phyloP scores from a whole-genome alignment of 805 yeast genomes.

The Candida tammaniensis region DNA sequence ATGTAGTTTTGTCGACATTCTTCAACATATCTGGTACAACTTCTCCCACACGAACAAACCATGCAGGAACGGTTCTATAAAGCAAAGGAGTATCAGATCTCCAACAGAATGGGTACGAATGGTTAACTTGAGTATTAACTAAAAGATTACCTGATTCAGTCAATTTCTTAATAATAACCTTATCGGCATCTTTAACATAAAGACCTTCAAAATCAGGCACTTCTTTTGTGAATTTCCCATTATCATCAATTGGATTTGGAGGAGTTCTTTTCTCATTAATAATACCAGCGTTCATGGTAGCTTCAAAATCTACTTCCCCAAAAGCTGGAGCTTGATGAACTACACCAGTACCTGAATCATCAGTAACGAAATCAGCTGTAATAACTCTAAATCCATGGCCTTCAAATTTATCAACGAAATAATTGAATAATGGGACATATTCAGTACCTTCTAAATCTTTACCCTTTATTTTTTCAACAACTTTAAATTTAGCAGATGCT shows the following conservation, averaged over 20 bases:
- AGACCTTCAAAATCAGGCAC: slow-evolving; percentile 75
- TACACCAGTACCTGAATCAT: slow-evolving; percentile 97
- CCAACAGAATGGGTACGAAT: slow-evolving; percentile 99
- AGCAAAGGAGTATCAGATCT: slow-evolving; percentile 97
- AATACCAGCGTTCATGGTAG: slow-evolving; percentile 72
- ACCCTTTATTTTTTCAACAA: slow-evolving; percentile 81
- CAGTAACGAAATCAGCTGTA: slow-evolving; percentile 79
- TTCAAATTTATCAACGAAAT: slow-evolving; percentile 70
- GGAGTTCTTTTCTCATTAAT: slow-evolving; percentile 66
- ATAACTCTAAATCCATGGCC: slow-evolving; percentile 82
- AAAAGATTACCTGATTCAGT: slow-evolving; percentile 75
- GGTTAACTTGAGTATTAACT: slow-evolving; percentile 79
- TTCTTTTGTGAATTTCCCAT: slow-evolving; percentile 76
- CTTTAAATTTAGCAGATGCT: slow-evolving; percentile 77
- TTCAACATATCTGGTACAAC: slow-evolving; percentile 85
- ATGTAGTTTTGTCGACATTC: slow-evolving; percentile 80
- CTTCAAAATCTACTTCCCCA: slow-evolving; percentile 97
- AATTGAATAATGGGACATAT: slow-evolving; percentile 82
- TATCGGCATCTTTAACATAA: slow-evolving; percentile 95
- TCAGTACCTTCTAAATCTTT: slow-evolving; percentile 72
- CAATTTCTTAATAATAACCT: slow-evolving; percentile 79
- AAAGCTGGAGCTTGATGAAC: slow-evolving; percentile 98
- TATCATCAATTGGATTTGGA: slow-evolving; percentile 94
- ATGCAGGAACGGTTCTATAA: slow-evolving; percentile 96
- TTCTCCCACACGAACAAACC: slow-evolving; percentile 92